phyloP scores from a whole-genome alignment of 768 basidiomycete genomes.

The Austroboletus eburneus region DNA sequence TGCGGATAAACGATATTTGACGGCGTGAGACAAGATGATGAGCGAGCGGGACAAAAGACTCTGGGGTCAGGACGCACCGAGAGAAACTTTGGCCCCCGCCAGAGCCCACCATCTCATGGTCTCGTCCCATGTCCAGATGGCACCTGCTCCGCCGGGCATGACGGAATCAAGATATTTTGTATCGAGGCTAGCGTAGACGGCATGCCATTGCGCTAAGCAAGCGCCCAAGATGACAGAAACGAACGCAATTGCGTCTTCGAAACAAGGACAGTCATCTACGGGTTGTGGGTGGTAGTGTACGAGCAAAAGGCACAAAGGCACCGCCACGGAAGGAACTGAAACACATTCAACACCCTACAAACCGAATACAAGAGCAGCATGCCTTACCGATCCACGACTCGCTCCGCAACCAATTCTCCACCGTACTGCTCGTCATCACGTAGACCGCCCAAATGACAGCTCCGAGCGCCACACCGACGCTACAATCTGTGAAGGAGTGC shows the following conservation, averaged over 20 bases:
- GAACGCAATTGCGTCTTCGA: slow-evolving; percentile 95
- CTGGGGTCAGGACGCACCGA: slow-evolving; percentile 43
- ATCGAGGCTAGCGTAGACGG: slow-evolving; percentile 39
- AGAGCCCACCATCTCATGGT: slow-evolving; percentile 34
- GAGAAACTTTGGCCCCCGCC: slow-evolving; percentile 36
- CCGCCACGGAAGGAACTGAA: slow-evolving; percentile 56
- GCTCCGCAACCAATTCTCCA: slow-evolving; percentile 43
- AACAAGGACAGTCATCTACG: slow-evolving; percentile 96
- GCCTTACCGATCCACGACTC: slow-evolving; percentile 36
- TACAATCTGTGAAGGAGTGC: slow-evolving; percentile 81
- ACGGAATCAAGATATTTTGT: slow-evolving; percentile 27
- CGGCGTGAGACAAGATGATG: too few species aligned
- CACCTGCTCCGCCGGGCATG: slow-evolving; percentile 59
- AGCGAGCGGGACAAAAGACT: too few species aligned
- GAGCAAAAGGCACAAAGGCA: slow-evolving; percentile 62
- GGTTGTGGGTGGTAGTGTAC: slow-evolving; percentile 93
- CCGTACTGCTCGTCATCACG: slow-evolving; percentile 26
- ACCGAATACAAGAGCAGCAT: too few species aligned
- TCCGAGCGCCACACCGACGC: slow-evolving; percentile 61
- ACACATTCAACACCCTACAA: too few species aligned
- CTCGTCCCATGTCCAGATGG: slow-evolving; percentile 32
- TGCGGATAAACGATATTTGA: slow-evolving; percentile 12
- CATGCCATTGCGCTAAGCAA: slow-evolving; percentile 64
- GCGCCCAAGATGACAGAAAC: slow-evolving; percentile 80
- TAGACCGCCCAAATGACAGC: slow-evolving; percentile 55